Evolutionary conservation across 2,329 filamentous ascomycete species (phyloP).

Genomic region (Aspergillus ustus): DNA sequence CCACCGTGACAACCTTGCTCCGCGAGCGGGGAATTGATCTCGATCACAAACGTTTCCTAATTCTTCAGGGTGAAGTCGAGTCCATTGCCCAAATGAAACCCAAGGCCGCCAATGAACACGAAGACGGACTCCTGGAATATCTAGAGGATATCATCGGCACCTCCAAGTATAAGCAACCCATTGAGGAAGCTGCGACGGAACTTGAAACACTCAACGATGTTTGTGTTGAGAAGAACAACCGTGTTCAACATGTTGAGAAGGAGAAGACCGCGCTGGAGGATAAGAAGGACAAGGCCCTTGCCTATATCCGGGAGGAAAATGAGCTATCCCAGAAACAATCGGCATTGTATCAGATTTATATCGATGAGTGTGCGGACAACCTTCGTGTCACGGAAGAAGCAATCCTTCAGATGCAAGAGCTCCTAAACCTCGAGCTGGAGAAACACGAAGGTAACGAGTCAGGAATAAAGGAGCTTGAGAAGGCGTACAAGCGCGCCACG

Average conservation of each 20-base stretch:
- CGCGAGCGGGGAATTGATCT: slow-evolving; percentile 89
- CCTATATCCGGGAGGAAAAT: slow-evolving; percentile 90
- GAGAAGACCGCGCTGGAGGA: slow-evolving; percentile 91
- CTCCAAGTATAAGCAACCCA: slow-evolving; percentile 96
- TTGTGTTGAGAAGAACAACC: slow-evolving; percentile 90
- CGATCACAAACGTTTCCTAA: slow-evolving; percentile 97
- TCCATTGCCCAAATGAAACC: slow-evolving; percentile 99
- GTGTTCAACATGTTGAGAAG: slow-evolving; percentile 97
- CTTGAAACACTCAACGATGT: slow-evolving; percentile 93
- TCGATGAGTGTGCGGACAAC: slow-evolving; percentile 86
- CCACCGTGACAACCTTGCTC: slow-evolving; percentile 83
- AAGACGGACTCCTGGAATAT: slow-evolving; percentile 94
- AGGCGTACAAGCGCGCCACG: slow-evolving; percentile 77
- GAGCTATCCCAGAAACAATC: slow-evolving; percentile 89
- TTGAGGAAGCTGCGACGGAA: slow-evolving; percentile 89
- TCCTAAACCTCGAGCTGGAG: slow-evolving; percentile 84
- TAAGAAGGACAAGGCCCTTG: slow-evolving; percentile 93
- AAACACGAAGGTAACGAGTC: slow-evolving; percentile 90
- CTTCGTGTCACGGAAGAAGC: slow-evolving; percentile 86
- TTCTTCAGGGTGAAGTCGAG: slow-evolving; percentile 96
- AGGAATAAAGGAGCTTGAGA: slow-evolving; percentile 86
- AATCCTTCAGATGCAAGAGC: slow-evolving; percentile 84
- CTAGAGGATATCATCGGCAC: slow-evolving; percentile 98
- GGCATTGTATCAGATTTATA: slow-evolving; percentile 88
- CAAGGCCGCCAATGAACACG: slow-evolving; percentile 92